A percentile compares a stretch with the other conserved stretches of the same genome.
These are phyloP conservation scores for Pleurozium schreberi DNA, from an alignment of 225 moss, liverwort and hornwort genomes.

Conservation along the genomic window DNA sequence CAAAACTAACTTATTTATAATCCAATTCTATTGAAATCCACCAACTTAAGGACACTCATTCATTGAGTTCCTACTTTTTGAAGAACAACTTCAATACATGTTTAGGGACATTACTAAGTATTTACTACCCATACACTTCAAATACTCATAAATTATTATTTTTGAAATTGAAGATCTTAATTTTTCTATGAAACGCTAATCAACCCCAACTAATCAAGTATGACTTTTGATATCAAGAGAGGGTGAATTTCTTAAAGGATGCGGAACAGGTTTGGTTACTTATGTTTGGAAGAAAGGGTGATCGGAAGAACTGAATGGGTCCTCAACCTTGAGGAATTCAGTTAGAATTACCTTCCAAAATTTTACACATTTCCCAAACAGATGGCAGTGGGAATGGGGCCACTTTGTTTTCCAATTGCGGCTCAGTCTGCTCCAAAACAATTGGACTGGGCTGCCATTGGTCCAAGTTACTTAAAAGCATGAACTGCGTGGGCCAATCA, in stretches of 20 bases:
- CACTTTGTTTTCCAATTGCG: background rate
- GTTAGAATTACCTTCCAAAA: background rate
- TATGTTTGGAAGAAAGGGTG: background rate
- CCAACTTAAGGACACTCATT: accelerated
- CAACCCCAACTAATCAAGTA: too few species aligned
- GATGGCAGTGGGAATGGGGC: background rate
- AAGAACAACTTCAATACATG: background rate
- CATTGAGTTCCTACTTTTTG: background rate
- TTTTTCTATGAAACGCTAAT: accelerated
- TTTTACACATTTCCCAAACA: too few species aligned
- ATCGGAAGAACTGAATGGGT: too few species aligned
- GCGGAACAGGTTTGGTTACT: accelerated
- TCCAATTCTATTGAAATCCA: accelerated
- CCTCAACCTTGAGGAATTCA: background rate
- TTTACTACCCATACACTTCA: background rate
- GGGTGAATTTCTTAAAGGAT: too few species aligned
- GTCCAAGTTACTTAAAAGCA: background rate
- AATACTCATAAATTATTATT: background rate
- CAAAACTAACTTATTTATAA: background rate
- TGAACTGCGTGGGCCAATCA: background rate
- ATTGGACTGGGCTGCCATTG: background rate
- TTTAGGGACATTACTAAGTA: background rate
- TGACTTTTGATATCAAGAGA: background rate
- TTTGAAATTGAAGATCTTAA: accelerated
- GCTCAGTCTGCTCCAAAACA: background rate